A percentile compares a stretch with the other conserved stretches of the same genome.
Evolutionary conservation across 345 rosid genomes (phyloP).

Genomic region (Ceriops decandra): DNA sequence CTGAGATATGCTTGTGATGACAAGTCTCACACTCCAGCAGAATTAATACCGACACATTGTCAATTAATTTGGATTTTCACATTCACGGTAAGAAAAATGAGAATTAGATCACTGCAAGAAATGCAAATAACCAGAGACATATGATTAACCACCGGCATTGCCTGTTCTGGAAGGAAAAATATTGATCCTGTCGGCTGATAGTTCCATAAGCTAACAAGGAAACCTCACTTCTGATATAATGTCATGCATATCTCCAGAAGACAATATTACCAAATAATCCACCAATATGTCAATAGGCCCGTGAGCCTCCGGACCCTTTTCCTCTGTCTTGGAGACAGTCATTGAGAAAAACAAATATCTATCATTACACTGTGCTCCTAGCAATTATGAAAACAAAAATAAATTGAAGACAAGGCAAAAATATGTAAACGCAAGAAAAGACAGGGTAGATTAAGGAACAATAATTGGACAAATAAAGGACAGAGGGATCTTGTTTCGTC

Average conservation of each 20-base stretch:
- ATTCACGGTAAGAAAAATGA: constrained; percentile 29
- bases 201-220: constrained; percentile 24
- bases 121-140: constrained; percentile 1
- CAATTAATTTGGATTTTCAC: constrained; percentile 26
- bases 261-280: constrained; percentile 3
- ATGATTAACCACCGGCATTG: constrained; percentile 16
- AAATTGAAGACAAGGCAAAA: too few relatives aligned
- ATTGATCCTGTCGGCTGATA: constrained; percentile 30
- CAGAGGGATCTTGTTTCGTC: too few relatives aligned
- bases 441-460: too few relatives aligned
- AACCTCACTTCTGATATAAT: constrained; percentile 36
- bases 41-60: constrained; percentile 25
- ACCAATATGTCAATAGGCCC: constrained; percentile 7
- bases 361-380: too few relatives aligned
- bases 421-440: too few relatives aligned
- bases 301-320: constrained; percentile 4
- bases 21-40: constrained; percentile 23
- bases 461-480: too few relatives aligned
- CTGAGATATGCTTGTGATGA: constrained; percentile 20
- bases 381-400: too few relatives aligned
- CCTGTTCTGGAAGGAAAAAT: constrained; percentile 31
- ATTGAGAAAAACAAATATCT: too few relatives aligned
- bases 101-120: constrained; percentile 13
- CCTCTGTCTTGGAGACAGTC: neutral
- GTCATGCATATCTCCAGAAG: constrained; percentile 14